Percentiles rank a stretch among this genome's conserved stretches.
Conservation (phyloP, 2,329 filamentous ascomycete genomes). For the Magnaporthiopsis poae region DNA sequence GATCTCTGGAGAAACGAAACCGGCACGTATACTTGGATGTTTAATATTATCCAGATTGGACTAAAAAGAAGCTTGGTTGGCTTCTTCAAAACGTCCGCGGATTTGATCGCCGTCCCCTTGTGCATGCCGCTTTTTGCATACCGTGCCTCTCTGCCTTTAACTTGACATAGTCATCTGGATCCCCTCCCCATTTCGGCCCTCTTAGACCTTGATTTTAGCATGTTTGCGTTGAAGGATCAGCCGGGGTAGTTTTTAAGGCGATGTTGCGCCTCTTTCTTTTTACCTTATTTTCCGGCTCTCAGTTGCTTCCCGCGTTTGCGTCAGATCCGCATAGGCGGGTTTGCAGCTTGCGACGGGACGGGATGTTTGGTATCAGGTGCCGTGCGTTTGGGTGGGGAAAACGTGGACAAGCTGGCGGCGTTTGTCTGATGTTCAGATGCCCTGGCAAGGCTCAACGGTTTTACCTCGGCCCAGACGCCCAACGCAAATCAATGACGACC, state of each 20-base stretch:
- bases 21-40: not conserved
- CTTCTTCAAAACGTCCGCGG: not conserved
- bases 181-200: too few species aligned
- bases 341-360: not conserved
- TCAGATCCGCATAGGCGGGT: not conserved
- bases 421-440: not conserved
- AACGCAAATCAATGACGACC: too few species aligned
- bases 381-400: not conserved
- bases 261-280: too few species aligned
- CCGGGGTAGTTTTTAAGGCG: too few species aligned
- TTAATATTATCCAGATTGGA: conserved; percentile 8
- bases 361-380: not conserved
- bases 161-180: too few species aligned
- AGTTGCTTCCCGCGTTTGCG: too few species aligned
- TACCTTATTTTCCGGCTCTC: too few species aligned
- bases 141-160: too few species aligned
- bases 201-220: too few species aligned
- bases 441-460: not conserved
- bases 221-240: not conserved
- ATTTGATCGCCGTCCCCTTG: not conserved
- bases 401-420: not conserved
- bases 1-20: not conserved
- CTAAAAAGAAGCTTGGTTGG: not conserved
- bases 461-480: not conserved
- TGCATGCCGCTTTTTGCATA: not conserved